A percentile compares a stretch with the other conserved stretches of the same genome.
Conservation (phyloP, 345 rosid species). For the Citrus inodora region DNA sequence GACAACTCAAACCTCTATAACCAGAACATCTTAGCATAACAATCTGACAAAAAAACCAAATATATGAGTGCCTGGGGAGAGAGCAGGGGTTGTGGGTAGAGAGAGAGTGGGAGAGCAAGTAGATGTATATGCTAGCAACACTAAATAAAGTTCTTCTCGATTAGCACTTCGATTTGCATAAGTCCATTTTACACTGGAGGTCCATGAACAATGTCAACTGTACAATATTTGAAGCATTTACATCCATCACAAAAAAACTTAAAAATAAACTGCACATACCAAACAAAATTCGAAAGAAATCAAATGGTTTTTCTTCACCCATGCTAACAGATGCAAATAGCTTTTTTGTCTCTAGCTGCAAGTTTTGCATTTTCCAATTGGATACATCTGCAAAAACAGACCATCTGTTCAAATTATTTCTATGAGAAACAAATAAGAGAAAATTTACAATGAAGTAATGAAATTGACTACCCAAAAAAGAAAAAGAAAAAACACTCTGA, state of each 20-base stretch:
- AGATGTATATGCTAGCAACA: neutral
- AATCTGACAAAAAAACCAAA: neutral
- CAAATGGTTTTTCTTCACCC: slow-evolving; percentile 61
- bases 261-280: slow-evolving; percentile 32
- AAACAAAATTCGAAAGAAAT: slow-evolving; percentile 63
- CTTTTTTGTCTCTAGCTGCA: slow-evolving; percentile 40
- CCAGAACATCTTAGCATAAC: neutral
- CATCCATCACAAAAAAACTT: neutral
- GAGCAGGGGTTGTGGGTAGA: neutral
- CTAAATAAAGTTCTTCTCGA: neutral
- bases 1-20: neutral
- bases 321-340: slow-evolving; percentile 58
- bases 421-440: neutral
- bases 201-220: neutral
- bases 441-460: neutral
- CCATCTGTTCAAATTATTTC: slow-evolving; percentile 19
- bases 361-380: slow-evolving; percentile 32
- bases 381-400: slow-evolving; percentile 39
- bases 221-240: neutral
- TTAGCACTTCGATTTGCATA: neutral
- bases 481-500: neutral
- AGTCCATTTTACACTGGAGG: neutral
- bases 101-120: neutral
- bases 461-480: neutral
- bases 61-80: neutral